These are phyloP conservation scores for Crithidia bombi DNA, from an alignment of 208 protist genomes.

Conservation along the genomic window DNA sequence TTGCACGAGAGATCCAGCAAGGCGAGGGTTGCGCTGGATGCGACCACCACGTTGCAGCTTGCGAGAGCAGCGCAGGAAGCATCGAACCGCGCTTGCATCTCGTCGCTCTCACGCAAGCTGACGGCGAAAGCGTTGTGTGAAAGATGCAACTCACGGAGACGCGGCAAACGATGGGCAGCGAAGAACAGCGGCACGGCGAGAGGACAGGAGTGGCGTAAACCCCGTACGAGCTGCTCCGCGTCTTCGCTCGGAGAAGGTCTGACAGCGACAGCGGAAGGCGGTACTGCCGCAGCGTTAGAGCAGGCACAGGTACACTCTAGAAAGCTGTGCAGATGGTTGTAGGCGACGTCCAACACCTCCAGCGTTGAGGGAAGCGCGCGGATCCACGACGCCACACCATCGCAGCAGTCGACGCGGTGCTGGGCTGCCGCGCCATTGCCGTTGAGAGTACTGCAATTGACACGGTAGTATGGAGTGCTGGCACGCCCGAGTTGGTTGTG, in stretches of 20 bases:
- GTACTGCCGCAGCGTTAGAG: neutral
- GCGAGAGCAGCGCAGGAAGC: slow-evolving; percentile 1
- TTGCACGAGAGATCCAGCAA: slow-evolving; percentile 58
- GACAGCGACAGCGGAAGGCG: no score
- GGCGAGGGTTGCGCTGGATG: slow-evolving; percentile 3
- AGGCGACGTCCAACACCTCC: slow-evolving; percentile 64
- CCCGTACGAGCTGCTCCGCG: slow-evolving; percentile 12
- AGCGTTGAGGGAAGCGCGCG: slow-evolving; percentile 63
- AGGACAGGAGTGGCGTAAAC: slow-evolving; percentile 60
- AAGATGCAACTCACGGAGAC: slow-evolving; percentile 54
- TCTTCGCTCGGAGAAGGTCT: neutral
- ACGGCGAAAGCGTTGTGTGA: slow-evolving; percentile 68
- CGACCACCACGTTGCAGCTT: neutral
- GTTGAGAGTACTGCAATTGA: slow-evolving; percentile 8
- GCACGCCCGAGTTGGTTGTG: slow-evolving; percentile 68
- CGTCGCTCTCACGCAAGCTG: slow-evolving; percentile 57
- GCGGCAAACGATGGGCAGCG: slow-evolving; percentile 48
- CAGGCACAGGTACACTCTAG: slow-evolving; percentile 46
- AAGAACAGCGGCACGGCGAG: slow-evolving; percentile 69
- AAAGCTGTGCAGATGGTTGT: slow-evolving; percentile 76
- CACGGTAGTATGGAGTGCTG: slow-evolving; percentile 34
- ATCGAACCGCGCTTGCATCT: slow-evolving; percentile 49
- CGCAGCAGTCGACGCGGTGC: slow-evolving; percentile 22
- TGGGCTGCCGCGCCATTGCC: neutral
- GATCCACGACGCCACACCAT: slow-evolving; percentile 65